phyloP scores from a whole-genome alignment of 176 grass and related monocot species.

The Zizania latifolia region DNA sequence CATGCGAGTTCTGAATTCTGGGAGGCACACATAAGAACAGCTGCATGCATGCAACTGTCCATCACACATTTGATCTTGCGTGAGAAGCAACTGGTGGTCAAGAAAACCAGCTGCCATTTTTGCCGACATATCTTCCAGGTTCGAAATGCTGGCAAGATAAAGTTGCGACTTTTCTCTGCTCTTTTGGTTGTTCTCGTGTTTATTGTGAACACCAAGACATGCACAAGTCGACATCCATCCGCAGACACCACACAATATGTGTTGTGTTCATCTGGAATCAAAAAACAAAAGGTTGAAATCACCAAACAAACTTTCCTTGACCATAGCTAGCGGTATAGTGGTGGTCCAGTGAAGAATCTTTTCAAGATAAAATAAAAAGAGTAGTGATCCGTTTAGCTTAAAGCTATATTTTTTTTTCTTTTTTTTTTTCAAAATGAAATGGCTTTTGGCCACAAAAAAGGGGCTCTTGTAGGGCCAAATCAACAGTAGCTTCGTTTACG shows the following conservation, averaged over 20 bases:
- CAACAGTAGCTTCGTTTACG: background rate
- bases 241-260: background rate
- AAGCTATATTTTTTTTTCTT: background rate
- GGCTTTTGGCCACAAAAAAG: background rate
- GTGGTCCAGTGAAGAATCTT: conserved; percentile 2
- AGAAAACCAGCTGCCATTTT: background rate
- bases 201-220: background rate
- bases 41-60: background rate
- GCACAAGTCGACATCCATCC: background rate
- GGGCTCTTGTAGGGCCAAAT: background rate
- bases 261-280: background rate
- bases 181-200: background rate
- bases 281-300: conserved; percentile 8
- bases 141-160: background rate
- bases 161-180: background rate
- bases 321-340: background rate
- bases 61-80: background rate
- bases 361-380: background rate
- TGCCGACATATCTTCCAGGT: background rate
- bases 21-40: background rate
- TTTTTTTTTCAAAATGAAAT: background rate
- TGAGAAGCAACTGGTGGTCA: background rate
- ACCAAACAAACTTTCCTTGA: background rate
- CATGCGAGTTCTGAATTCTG: background rate
- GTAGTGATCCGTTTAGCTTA: background rate